These are phyloP conservation scores for Termitomyces sp. DNA, from an alignment of 1,284 basidiomycete genomes.

Conservation along the genomic window DNA sequence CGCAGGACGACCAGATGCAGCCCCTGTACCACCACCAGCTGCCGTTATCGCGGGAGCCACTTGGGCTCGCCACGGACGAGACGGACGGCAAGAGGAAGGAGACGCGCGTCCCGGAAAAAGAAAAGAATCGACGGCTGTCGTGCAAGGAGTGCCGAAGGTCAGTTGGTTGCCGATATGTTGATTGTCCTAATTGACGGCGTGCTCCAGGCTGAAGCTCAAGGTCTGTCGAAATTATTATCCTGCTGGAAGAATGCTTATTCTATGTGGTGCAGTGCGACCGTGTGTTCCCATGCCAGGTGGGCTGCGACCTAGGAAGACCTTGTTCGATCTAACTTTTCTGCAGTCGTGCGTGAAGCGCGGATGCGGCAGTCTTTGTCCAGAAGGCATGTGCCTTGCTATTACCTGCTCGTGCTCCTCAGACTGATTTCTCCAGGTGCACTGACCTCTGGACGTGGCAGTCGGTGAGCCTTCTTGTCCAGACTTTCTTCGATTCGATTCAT, in stretches of 20 bases:
- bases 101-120: slow-evolving; percentile 25
- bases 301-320: slow-evolving; percentile 6
- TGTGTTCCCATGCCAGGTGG: slow-evolving; percentile 51
- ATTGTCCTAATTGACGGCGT: not conserved
- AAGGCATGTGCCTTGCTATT: slow-evolving; percentile 31
- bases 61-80: not conserved
- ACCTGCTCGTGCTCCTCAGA: slow-evolving; percentile 10
- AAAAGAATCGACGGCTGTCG: slow-evolving; percentile 44
- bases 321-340: slow-evolving; percentile 14
- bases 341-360: slow-evolving; percentile 57
- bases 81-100: slow-evolving; percentile 9
- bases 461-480: slow-evolving; percentile 26
- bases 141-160: slow-evolving; percentile 57
- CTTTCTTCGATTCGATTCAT: slow-evolving; percentile 1
- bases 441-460: slow-evolving; percentile 45
- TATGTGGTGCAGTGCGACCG: slow-evolving; percentile 45
- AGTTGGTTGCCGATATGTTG: slow-evolving; percentile 14
- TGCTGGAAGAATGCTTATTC: not conserved
- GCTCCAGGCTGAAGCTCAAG: slow-evolving; percentile 49
- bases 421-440: slow-evolving; percentile 32
- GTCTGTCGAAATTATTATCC: slow-evolving; percentile 23
- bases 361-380: slow-evolving; percentile 56
- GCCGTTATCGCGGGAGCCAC: slow-evolving; percentile 7
- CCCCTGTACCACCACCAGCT: slow-evolving; percentile 11
- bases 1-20: slow-evolving; percentile 5